Conservation (phyloP, 2,329 filamentous ascomycete species). For the Aspergillus sp. region DNA sequence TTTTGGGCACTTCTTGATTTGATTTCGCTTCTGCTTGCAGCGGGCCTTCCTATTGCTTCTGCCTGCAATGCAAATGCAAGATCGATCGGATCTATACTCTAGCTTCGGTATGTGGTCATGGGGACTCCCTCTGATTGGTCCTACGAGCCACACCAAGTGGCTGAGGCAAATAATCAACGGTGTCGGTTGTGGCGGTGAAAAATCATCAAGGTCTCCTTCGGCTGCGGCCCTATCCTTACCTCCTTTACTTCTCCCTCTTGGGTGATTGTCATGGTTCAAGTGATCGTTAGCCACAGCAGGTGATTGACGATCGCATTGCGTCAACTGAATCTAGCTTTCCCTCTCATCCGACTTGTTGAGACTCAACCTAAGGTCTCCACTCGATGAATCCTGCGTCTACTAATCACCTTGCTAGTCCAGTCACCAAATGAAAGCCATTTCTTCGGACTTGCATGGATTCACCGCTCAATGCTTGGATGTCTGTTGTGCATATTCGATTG, state of each 20-base stretch:
- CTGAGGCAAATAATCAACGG: constrained; percentile 10
- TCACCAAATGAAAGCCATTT: too few species aligned
- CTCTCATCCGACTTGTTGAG: background rate
- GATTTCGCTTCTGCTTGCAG: background rate
- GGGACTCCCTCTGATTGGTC: background rate
- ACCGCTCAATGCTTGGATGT: background rate
- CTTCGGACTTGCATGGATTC: background rate
- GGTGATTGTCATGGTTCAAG: background rate
- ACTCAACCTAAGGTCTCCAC: background rate
- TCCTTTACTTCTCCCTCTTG: background rate
- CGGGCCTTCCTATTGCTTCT: background rate
- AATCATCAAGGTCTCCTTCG: background rate
- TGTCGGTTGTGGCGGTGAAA: constrained; percentile 17
- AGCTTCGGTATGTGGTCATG: background rate
- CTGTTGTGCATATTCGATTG: background rate
- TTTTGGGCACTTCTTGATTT: background rate
- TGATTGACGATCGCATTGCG: background rate
- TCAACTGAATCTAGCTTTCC: background rate
- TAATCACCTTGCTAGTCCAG: background rate
- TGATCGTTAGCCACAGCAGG: background rate
- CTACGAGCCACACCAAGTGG: constrained; percentile 16
- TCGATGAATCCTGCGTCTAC: background rate
- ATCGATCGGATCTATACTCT: constrained; percentile 11
- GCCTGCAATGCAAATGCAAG: constrained; percentile 16
- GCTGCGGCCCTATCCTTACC: background rate